Evolutionary conservation across 768 basidiomycete species (phyloP).

Genomic region (Holtermannia corniformis): DNA sequence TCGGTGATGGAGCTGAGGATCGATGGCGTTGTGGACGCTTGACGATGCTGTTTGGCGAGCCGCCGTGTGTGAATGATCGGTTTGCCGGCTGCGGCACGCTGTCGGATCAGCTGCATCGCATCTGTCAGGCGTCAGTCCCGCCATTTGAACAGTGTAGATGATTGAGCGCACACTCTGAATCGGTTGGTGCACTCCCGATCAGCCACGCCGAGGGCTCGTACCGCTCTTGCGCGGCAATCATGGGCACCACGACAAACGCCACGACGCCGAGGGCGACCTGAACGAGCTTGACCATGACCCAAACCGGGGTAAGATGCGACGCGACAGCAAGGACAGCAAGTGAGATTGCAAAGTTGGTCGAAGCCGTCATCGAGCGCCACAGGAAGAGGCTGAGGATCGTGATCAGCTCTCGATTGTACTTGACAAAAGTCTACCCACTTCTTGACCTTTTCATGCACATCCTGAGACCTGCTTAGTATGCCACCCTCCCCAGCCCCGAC

Average conservation of each 20-base stretch:
- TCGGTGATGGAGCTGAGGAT: background rate
- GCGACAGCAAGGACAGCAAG: slow-evolving; percentile 2
- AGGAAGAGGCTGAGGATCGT: slow-evolving; percentile 9
- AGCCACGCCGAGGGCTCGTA: slow-evolving; percentile 17
- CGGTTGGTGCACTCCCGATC: slow-evolving; percentile 6
- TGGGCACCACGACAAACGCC: slow-evolving; percentile 13
- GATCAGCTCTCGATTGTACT: background rate
- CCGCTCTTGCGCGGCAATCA: slow-evolving; percentile 11
- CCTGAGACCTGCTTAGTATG: too few relatives aligned
- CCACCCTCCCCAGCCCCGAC: too few relatives aligned
- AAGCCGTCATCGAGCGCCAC: slow-evolving; percentile 8
- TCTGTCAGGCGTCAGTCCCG: background rate
- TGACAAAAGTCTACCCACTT: slow-evolving; percentile 4
- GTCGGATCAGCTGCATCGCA: slow-evolving; percentile 4
- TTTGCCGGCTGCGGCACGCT: slow-evolving; percentile 4
- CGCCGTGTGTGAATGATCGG: background rate
- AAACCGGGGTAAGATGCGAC: slow-evolving; percentile 4
- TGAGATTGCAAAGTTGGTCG: slow-evolving; percentile 5
- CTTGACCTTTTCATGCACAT: slow-evolving; percentile 15
- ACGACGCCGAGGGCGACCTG: slow-evolving; percentile 13
- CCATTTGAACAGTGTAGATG: background rate
- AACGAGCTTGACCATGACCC: slow-evolving; percentile 11
- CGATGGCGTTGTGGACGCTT: background rate
- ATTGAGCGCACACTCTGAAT: slow-evolving; percentile 4
- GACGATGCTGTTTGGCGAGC: background rate